Conservation (phyloP, 495 filamentous ascomycete species). For the Penicillium cataractarum region DNA sequence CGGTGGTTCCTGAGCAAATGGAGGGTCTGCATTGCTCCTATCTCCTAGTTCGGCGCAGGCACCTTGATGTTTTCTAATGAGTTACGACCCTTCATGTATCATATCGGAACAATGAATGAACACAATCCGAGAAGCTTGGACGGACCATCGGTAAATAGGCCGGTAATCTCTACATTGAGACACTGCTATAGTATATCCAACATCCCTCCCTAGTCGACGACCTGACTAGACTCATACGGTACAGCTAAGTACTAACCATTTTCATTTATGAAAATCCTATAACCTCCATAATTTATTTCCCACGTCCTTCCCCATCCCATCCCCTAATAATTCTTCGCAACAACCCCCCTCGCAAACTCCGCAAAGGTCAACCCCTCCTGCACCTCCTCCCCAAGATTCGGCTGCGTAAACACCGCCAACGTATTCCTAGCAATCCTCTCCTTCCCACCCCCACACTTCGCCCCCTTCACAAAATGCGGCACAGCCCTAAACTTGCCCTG, state of each 20-base stretch:
- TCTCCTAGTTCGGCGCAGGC: not conserved
- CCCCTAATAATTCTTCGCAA: conserved; percentile 71
- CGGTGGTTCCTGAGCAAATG: not conserved
- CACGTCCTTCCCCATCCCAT: not conserved
- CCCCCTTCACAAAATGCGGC: conserved; percentile 92
- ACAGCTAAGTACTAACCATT: not conserved
- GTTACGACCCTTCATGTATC: not conserved
- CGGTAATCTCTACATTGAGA: not conserved
- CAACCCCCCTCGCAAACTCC: conserved; percentile 82
- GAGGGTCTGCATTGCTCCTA: not conserved
- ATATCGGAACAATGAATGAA: not conserved
- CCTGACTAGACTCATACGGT: not conserved
- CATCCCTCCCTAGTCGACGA: not conserved
- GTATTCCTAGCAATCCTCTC: conserved; percentile 82
- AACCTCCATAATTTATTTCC: not conserved
- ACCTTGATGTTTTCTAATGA: not conserved
- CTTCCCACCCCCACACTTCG: conserved; percentile 35
- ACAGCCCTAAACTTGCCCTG: conserved; percentile 87
- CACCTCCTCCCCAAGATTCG: conserved; percentile 86
- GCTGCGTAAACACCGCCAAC: conserved; percentile 95
- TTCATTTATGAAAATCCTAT: not conserved
- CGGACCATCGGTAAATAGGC: not conserved
- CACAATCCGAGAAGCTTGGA: not conserved
- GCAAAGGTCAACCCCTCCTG: conserved; percentile 76
- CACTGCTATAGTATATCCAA: not conserved